Evolutionary conservation across 495 filamentous ascomycete genomes (phyloP), one percentile per base, ranked within the genome.

Genomic region (Baudoinia panamericana): DNA sequence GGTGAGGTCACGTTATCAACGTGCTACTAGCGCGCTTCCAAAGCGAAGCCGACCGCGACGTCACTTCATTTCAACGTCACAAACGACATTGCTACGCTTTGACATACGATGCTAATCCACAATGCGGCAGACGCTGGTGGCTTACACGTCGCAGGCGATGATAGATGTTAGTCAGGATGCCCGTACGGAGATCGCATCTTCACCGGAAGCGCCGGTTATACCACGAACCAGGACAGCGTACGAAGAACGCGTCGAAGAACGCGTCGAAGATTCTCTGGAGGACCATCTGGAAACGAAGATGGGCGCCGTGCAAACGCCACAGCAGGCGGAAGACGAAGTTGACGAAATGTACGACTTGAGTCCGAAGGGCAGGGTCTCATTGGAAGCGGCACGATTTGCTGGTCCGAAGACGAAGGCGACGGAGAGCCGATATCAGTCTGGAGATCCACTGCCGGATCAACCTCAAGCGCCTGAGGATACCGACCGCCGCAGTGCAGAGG

Each of bases 261-360:
- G 21, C 24, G 20, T 50, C 17, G 41, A 50, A 36, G 35, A 50
- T 31, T 50, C 46, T 0, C 12, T 45, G 4, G 15, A 41, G 15
- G 26, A 30, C n/a, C 21, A 21, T n/a, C 4, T 3, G 5, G 10
- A 15, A 26, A 20, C 17, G 3, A 25, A 23, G 9, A 21, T 10
- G 5, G 36, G 37, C 20, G 44, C 25, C 13, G 44, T 41, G 11
- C 44, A 35, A 20, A 2, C 32, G 11, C 30, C 44, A 3, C 37
- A 29, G 20, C 27, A 13, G 3, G 11, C 18, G 8, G 37, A 36
- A 12, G 32, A 44, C 30, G 22, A 26, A 11, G 30, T 41, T 13
- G 41, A 45, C 35, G 36, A 45, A 2, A 15, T 50, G 27, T 45
- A 50, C 27, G 24, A n/a, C n/a, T 5, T 39, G 17, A 48, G 39